These are phyloP conservation scores for Zymoseptoria passerinii DNA, from an alignment of 2,329 filamentous ascomycete species.

Conservation along the genomic window DNA sequence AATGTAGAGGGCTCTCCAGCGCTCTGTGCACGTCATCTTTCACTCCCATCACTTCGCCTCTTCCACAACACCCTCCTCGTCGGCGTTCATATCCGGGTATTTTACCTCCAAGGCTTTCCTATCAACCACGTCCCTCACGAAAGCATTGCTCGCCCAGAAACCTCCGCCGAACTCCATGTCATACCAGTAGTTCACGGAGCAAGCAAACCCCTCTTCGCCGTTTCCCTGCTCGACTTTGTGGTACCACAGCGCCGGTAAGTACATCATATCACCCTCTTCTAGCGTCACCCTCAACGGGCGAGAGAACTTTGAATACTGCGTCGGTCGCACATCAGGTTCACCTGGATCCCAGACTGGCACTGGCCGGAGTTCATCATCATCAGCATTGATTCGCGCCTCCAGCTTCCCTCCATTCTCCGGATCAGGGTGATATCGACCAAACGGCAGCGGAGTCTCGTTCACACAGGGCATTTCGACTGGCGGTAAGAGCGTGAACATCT, in stretches of 20 bases:
- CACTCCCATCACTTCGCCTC: not conserved
- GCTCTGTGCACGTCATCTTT: too few species aligned
- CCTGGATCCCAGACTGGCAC: constrained; percentile 72
- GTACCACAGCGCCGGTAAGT: constrained; percentile 76
- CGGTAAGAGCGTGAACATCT: constrained; percentile 69
- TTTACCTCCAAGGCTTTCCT: constrained; percentile 9
- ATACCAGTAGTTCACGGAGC: constrained; percentile 81
- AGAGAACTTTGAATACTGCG: constrained; percentile 52
- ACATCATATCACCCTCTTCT: constrained; percentile 68
- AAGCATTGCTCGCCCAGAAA: constrained; percentile 54
- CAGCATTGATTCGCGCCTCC: constrained; percentile 28
- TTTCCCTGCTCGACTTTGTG: constrained; percentile 72
- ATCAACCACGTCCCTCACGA: constrained; percentile 32
- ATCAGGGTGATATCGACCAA: constrained; percentile 50
- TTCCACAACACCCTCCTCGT: not conserved
- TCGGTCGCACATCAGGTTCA: constrained; percentile 40
- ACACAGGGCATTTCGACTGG: constrained; percentile 62
- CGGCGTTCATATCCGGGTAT: constrained; percentile 17
- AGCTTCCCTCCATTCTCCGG: constrained; percentile 22
- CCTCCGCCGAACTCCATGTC: constrained; percentile 69
- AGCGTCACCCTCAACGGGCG: constrained; percentile 59
- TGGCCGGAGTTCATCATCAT: constrained; percentile 45
- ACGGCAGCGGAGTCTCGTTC: constrained; percentile 50
- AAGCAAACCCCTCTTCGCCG: constrained; percentile 60
- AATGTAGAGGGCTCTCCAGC: not conserved